Conservation (phyloP, 306 rosid species). For the Prunus mume region DNA sequence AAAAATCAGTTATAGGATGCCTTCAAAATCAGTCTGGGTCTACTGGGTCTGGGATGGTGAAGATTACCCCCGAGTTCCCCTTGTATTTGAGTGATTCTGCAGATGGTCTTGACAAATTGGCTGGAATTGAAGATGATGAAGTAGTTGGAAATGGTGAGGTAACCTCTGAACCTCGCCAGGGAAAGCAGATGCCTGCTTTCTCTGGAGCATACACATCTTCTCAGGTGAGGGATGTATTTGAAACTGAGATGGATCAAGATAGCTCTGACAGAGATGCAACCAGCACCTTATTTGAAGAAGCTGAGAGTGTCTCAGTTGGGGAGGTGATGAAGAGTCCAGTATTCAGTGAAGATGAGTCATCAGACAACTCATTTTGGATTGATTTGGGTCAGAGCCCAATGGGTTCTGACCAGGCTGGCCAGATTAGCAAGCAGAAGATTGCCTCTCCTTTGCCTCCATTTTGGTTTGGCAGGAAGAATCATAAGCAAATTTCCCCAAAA, state of each 20-base stretch:
- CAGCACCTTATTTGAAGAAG: constrained; percentile 94
- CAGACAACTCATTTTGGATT: constrained; percentile 86
- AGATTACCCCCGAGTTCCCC: constrained; percentile 87
- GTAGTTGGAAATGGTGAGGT: constrained; percentile 41
- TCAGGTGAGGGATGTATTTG: constrained; percentile 91
- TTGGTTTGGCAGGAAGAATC: constrained; percentile 63
- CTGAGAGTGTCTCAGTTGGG: constrained; percentile 83
- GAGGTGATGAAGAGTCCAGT: constrained; percentile 96
- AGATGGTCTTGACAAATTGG: constrained; percentile 67
- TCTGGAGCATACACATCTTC: constrained; percentile 89
- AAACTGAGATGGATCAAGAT: constrained; percentile 84
- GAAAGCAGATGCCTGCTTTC: constrained; percentile 76
- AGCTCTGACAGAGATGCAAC: constrained; percentile 86
- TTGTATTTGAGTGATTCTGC: constrained; percentile 81
- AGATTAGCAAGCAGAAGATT: constrained; percentile 49
- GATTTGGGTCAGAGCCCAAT: constrained; percentile 98
- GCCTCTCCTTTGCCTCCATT: constrained; percentile 76
- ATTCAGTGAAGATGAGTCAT: constrained; percentile 92
- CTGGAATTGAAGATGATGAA: constrained; percentile 63
- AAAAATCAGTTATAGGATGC: constrained; percentile 81
- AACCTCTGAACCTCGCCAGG: constrained; percentile 58
- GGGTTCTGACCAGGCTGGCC: constrained; percentile 67
- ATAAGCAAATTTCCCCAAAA: constrained; percentile 63
- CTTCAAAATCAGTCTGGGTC: constrained; percentile 87
- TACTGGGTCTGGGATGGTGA: constrained; percentile 96